Percentiles rank a stretch among this genome's conserved stretches.
These are phyloP conservation scores for Phytophthora europaea DNA, from an alignment of 352 stramenopile species.

Conservation along the genomic window DNA sequence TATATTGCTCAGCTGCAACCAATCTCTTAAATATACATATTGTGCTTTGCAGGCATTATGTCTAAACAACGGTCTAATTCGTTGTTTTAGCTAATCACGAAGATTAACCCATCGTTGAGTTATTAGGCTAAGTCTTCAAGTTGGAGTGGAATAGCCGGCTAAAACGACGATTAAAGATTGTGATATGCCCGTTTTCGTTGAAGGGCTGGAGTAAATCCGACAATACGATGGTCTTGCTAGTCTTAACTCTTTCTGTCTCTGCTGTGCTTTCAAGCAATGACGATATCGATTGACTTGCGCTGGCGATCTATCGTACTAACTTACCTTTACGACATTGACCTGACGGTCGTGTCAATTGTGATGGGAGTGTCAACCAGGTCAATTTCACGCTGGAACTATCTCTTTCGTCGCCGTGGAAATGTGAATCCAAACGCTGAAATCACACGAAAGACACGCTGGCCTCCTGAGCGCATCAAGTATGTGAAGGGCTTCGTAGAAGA, in stretches of 20 bases:
- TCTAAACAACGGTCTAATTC: too few relatives aligned
- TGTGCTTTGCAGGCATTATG: too few relatives aligned
- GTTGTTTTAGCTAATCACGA: too few relatives aligned
- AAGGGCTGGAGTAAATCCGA: not conserved
- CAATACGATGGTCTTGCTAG: not conserved
- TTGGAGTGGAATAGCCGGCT: not conserved
- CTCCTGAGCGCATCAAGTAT: not conserved
- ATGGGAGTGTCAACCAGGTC: not conserved
- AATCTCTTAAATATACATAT: too few relatives aligned
- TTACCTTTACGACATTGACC: not conserved
- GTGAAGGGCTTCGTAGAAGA: not conserved
- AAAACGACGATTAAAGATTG: not conserved
- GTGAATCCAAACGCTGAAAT: not conserved
- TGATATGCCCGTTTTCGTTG: not conserved
- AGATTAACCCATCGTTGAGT: not conserved
- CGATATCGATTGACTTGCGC: not conserved
- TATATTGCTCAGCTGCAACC: too few relatives aligned
- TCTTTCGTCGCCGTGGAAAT: not conserved
- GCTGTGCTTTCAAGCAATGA: not conserved
- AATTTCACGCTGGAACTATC: not conserved
- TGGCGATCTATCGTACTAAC: not conserved
- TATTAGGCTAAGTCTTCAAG: not conserved
- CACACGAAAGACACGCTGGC: not conserved
- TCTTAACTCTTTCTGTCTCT: not conserved
- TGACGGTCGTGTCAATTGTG: not conserved